Evolutionary conservation across 345 rosid genomes (phyloP), one percentile per base, ranked within the genome.

Genomic region (Pistacia integerrima): DNA sequence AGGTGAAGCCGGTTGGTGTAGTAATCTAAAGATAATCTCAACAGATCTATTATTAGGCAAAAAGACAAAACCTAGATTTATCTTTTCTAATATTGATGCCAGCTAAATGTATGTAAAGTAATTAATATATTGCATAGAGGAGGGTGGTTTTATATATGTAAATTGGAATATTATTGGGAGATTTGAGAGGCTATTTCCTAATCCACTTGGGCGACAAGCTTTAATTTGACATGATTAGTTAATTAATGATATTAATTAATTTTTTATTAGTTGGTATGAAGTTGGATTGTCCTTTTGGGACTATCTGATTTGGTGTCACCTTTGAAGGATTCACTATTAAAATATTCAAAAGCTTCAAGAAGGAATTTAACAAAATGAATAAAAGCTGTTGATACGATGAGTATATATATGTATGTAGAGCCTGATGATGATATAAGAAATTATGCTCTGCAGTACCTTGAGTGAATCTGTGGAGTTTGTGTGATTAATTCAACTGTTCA

Each of bases 51-150:
- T 83, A 75, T 64, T 67, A 76, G 76, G 77, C 80, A 73, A 84
- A 78, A 87, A 67, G 90, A 85, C 89, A 83, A 87, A 85, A 74
- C 72, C 76, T 80, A 71, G 82, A 75, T 83, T 84, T 73, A 81
- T 78, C 76, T 74, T 79, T 74, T 69, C 78, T 68, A 76, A 86
- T 77, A 76, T 80, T 84, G 88, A 70, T 74, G 87, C 76, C 89
- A 86, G 87, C 87, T 80, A 81, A 84, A 84, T 76, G 80, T 44
- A 25, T 69, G 41, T 74, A 68, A 76, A 67, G 46, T 58, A 38
- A 73, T 78, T 65, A 35, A 33, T 22, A 25, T 25, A 25, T 25
- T 25, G 25, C 33, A 18, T 20, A 20, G 30, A 16, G 46, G 22
- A 25, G 35, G n/a, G 28, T 55, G 14, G 51, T 16, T 13, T 58